Percentiles rank a stretch among this genome's conserved stretches.
Evolutionary conservation across 345 rosid genomes (phyloP).

Genomic region (Eucalyptus coolabah): DNA sequence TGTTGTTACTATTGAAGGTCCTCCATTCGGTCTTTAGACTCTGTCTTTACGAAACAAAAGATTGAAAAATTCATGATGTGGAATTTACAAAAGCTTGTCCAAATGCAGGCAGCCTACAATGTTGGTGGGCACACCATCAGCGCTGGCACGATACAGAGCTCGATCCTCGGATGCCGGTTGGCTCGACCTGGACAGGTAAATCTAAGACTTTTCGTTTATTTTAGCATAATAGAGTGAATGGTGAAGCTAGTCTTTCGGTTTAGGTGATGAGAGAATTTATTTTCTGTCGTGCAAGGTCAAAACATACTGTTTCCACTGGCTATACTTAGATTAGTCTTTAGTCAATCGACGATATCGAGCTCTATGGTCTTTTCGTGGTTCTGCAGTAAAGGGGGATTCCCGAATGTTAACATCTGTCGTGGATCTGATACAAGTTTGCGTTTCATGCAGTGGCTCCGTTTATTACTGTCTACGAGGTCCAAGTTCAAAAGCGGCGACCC

Average conservation of each 20-base stretch:
- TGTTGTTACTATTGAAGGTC: conserved; percentile 71
- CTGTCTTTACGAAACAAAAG: background rate
- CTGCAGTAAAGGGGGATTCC: background rate
- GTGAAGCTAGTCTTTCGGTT: background rate
- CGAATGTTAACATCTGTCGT: background rate
- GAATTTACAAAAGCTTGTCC: background rate
- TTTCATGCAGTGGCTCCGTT: conserved; percentile 56
- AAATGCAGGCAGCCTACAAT: conserved; percentile 81
- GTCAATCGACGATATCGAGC: background rate
- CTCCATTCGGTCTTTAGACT: background rate
- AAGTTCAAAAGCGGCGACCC: conserved; percentile 75
- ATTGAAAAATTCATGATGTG: background rate
- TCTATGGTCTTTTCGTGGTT: background rate
- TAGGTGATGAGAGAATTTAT: background rate
- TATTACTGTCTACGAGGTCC: conserved; percentile 46
- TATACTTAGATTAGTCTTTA: background rate
- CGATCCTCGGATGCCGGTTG: conserved; percentile 80
- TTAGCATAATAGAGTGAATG: background rate
- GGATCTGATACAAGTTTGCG: background rate
- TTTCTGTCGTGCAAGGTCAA: background rate
- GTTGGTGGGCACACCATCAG: conserved; percentile 86
- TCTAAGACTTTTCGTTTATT: background rate
- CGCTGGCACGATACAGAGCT: conserved; percentile 64
- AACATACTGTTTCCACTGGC: background rate
- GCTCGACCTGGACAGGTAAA: conserved; percentile 90